Conservation (phyloP, 2,329 filamentous ascomycete genomes). For the Stromatinia cepivora region DNA sequence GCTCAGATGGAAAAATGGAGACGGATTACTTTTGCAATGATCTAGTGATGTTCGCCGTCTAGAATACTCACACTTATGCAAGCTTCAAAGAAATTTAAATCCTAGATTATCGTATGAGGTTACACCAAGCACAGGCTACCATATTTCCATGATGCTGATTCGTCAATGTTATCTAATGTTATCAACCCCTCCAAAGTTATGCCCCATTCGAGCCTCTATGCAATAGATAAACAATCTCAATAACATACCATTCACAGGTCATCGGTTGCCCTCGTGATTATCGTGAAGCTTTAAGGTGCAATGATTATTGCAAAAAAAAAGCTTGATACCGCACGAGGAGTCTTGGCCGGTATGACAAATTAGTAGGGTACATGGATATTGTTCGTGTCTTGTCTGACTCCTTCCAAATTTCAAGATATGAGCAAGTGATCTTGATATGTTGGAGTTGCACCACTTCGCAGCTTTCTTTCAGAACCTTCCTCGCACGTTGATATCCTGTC, state of each 20-base stretch:
- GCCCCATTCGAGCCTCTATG: not conserved
- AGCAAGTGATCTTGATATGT: not conserved
- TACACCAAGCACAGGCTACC: conserved; percentile 8
- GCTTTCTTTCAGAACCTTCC: not conserved
- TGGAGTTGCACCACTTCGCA: not conserved
- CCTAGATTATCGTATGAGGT: not conserved
- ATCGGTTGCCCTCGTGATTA: not conserved
- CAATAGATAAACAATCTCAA: not conserved
- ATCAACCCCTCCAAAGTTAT: not conserved
- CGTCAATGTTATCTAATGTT: not conserved
- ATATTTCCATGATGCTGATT: not conserved
- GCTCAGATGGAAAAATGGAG: not conserved
- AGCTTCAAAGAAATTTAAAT: not conserved
- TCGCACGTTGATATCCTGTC: not conserved
- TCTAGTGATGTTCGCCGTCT: no score
- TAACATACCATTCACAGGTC: not conserved
- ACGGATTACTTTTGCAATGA: not conserved
- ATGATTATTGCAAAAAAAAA: not conserved
- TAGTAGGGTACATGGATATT: not conserved
- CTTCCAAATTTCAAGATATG: not conserved
- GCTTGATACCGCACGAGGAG: not conserved
- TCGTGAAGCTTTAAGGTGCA: not conserved
- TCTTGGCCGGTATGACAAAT: not conserved
- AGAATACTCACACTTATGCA: not conserved
- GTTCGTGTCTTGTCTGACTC: not conserved